These are phyloP conservation scores for Globisporangium viniferum DNA, from an alignment of 352 stramenopile genomes.

Conservation along the genomic window DNA sequence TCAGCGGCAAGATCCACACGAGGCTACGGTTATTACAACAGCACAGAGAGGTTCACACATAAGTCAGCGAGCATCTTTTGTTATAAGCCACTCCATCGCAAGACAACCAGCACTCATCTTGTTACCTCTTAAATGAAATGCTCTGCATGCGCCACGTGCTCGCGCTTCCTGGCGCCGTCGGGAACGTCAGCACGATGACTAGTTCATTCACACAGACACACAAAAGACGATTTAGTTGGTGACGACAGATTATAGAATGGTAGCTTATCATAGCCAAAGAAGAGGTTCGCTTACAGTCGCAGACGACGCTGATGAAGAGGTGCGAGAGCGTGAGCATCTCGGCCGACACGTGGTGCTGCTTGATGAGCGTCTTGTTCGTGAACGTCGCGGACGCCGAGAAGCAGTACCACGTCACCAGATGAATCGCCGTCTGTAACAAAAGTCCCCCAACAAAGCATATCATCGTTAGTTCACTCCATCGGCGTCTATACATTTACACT, in stretches of 20 bases:
- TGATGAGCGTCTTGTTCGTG: conserved; percentile 86
- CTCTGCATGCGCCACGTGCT: conserved; percentile 64
- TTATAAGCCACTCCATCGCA: background rate
- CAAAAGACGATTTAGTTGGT: background rate
- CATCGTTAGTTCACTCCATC: background rate
- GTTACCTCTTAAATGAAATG: conserved; percentile 40
- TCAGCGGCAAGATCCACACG: conserved; percentile 76
- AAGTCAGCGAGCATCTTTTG: background rate
- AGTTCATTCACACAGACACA: background rate
- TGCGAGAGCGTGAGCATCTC: conserved; percentile 87
- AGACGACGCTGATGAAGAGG: conserved; percentile 73
- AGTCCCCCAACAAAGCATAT: background rate
- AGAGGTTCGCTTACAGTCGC: conserved; percentile 49
- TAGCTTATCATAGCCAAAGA: background rate
- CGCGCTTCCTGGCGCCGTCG: conserved; percentile 33
- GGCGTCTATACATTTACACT: background rate
- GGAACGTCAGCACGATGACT: conserved; percentile 79
- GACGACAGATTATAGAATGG: background rate
- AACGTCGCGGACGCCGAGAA: conserved; percentile 82
- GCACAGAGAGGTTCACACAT: background rate
- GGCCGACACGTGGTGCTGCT: conserved; percentile 80
- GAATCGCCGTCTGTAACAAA: conserved; percentile 28
- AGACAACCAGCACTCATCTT: background rate
- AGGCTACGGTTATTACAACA: conserved; percentile 28
- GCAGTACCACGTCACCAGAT: conserved; percentile 71